Percentiles rank a stretch among this genome's conserved stretches.
These are phyloP conservation scores for Zymoseptoria tritici DNA, from an alignment of 2,329 filamentous ascomycete genomes.

Conservation along the genomic window DNA sequence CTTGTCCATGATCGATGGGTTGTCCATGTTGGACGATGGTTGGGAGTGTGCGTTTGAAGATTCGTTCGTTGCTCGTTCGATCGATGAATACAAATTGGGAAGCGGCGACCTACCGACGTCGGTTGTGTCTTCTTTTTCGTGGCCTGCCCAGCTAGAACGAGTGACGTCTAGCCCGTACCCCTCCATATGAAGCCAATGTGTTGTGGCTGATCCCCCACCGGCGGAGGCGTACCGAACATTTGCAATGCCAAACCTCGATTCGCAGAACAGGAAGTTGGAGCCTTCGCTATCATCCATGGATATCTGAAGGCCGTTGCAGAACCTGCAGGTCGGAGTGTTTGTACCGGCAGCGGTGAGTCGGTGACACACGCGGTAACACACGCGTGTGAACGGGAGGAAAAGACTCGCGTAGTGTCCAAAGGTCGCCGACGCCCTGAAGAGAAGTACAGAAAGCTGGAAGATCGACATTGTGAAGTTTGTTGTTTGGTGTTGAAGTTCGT, in stretches of 20 bases:
- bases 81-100: background rate
- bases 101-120: background rate
- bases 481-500: no score
- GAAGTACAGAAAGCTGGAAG: no score
- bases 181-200: background rate
- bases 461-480: no score
- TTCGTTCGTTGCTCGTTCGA: background rate
- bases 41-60: background rate
- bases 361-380: no score
- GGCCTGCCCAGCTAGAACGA: background rate
- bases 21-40: background rate
- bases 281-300: background rate
- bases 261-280: background rate
- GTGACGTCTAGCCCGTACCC: background rate
- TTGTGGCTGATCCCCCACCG: background rate
- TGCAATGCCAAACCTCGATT: background rate
- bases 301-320: no score
- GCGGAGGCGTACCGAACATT: background rate
- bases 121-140: background rate
- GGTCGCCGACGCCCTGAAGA: no score
- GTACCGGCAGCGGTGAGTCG: no score
- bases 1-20: conserved; percentile 14
- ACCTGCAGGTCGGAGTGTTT: no score
- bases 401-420: no score
- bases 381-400: no score